These are phyloP conservation scores for Nakazawaea ernobii DNA, from an alignment of 805 yeast genomes.

Conservation along the genomic window DNA sequence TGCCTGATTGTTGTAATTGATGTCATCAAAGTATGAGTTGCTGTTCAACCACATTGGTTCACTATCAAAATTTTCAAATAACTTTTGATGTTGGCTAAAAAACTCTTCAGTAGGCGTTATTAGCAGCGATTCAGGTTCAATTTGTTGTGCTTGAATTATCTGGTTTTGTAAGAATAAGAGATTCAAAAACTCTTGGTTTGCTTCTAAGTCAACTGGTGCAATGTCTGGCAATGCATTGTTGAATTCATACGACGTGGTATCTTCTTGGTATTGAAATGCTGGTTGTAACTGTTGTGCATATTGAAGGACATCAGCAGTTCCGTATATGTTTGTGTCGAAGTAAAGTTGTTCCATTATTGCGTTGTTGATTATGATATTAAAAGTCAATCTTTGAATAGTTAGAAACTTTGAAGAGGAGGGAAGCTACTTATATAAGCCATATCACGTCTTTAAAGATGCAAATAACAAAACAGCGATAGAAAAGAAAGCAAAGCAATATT, in stretches of 20 bases:
- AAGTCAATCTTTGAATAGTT: not conserved
- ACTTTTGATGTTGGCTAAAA: not conserved
- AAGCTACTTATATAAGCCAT: not conserved
- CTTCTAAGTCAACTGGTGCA: conserved; percentile 1
- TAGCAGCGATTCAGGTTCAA: not conserved
- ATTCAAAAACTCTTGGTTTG: conserved; percentile 5
- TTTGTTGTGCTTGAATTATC: conserved; percentile 1
- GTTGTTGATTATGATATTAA: no score
- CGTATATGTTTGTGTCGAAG: conserved; percentile 4
- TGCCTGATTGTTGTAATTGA: no score
- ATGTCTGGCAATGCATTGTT: not conserved
- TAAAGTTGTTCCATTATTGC: conserved; percentile 5
- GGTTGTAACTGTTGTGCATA: conserved; percentile 1
- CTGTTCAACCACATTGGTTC: not conserved
- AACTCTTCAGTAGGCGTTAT: conserved; percentile 7
- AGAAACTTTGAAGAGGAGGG: not conserved
- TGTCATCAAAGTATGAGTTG: no score
- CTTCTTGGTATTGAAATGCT: not conserved
- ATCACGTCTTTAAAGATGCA: no score
- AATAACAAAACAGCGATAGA: no score
- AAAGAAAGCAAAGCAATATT: no score
- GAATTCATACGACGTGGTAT: not conserved
- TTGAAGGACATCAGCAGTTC: not conserved
- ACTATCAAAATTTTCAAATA: not conserved
- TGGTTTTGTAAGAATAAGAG: conserved; percentile 7